A percentile compares a stretch with the other conserved stretches of the same genome.
phyloP scores from a whole-genome alignment of 2,329 filamentous ascomycete genomes.

The Fusarium miscanthi region DNA sequence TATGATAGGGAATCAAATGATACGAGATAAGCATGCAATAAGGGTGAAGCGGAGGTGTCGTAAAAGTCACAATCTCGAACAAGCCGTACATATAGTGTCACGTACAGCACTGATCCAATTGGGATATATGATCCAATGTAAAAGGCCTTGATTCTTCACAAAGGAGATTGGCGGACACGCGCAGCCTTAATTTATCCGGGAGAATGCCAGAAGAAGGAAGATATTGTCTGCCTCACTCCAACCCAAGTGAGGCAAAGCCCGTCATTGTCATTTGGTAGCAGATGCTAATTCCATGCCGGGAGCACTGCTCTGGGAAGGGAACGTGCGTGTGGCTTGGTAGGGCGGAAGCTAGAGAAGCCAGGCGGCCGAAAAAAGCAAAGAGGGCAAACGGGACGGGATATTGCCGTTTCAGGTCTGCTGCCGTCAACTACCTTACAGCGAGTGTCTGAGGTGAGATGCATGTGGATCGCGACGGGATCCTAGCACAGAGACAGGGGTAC shows the following conservation, averaged over 20 bases:
- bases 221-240: not conserved
- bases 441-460: not conserved
- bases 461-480: not conserved
- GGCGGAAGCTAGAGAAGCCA: not conserved
- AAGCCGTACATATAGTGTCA: not conserved
- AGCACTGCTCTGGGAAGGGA: not conserved
- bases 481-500: not conserved
- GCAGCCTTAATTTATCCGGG: not conserved
- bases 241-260: not conserved
- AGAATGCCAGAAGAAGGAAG: not conserved
- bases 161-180: not conserved
- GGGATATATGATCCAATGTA: not conserved
- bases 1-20: not conserved
- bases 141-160: not conserved
- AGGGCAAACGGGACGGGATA: not conserved
- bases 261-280: not conserved
- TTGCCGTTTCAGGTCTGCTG: not conserved
- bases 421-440: not conserved
- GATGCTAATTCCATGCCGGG: not conserved
- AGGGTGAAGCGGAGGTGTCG: not conserved
- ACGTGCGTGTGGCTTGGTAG: not conserved
- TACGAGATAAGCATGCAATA: not conserved
- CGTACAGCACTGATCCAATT: not conserved
- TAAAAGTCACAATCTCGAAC: not conserved
- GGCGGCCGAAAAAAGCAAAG: not conserved